Percentiles rank a stretch among this genome's conserved stretches.
Conservation (phyloP, 2,329 filamentous ascomycete genomes). For the Hypoxylon sp. region DNA sequence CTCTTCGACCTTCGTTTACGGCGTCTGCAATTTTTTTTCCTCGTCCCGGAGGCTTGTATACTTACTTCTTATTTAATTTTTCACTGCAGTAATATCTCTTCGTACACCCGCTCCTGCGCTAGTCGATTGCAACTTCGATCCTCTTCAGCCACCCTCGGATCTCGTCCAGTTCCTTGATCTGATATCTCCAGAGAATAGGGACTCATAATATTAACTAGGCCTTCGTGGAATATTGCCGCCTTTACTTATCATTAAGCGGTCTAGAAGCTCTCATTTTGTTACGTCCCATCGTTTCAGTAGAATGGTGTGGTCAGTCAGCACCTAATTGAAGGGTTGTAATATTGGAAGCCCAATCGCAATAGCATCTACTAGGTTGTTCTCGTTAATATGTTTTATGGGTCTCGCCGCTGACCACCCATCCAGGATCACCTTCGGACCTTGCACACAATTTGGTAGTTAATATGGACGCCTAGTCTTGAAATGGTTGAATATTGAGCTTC, state of each 20-base stretch:
- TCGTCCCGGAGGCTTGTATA: constrained; percentile 19
- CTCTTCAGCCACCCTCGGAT: constrained; percentile 14
- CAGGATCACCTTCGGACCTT: constrained; percentile 27
- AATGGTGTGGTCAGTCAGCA: constrained; percentile 43
- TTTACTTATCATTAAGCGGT: constrained; percentile 25
- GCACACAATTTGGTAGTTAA: constrained; percentile 32
- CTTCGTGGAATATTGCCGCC: constrained; percentile 23
- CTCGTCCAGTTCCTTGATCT: constrained; percentile 10
- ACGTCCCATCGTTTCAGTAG: constrained; percentile 26
- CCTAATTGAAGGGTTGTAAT: constrained; percentile 42
- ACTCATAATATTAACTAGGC: constrained; percentile 29
- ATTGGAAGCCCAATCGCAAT: constrained; percentile 27
- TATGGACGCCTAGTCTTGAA: constrained; percentile 47
- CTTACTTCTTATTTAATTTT: constrained; percentile 29
- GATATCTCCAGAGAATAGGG: constrained; percentile 27
- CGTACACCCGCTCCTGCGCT: constrained; percentile 14
- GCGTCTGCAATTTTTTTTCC: constrained; percentile 21
- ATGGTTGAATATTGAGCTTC: constrained; percentile 46
- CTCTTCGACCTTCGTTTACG: constrained; percentile 31
- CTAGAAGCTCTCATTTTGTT: constrained; percentile 27
- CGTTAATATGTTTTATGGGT: constrained; percentile 26
- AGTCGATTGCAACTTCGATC: constrained; percentile 17
- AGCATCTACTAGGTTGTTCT: constrained; percentile 42
- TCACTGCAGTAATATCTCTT: constrained; percentile 28
- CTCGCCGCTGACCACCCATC: constrained; percentile 39